A percentile compares a stretch with the other conserved stretches of the same genome.
These are phyloP conservation scores for Venturia aucupariae DNA, from an alignment of 2,329 filamentous ascomycete species.

Conservation along the genomic window DNA sequence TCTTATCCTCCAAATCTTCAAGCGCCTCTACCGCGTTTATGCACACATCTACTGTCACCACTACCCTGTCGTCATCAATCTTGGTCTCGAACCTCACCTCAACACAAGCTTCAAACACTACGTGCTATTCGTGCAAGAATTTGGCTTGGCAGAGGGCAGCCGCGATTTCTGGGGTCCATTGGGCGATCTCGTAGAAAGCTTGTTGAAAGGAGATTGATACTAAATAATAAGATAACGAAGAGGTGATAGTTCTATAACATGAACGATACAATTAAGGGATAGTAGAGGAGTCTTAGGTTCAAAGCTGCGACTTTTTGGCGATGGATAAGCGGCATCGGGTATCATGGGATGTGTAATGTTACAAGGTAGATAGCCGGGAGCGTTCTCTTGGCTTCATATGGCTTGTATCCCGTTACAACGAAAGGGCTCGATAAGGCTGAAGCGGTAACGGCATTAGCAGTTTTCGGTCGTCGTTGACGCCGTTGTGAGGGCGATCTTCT, in stretches of 20 bases:
- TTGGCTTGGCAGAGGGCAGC: constrained; percentile 71
- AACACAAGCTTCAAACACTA: constrained; percentile 99
- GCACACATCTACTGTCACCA: constrained; percentile 97
- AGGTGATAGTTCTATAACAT: not conserved
- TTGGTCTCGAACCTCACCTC: constrained; percentile 91
- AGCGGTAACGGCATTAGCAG: not conserved
- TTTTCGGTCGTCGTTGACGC: not conserved
- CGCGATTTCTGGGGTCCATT: constrained; percentile 97
- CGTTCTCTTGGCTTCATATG: not conserved
- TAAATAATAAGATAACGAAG: not conserved
- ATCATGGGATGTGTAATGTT: constrained; percentile 1
- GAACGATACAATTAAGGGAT: not conserved
- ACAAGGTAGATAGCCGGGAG: not conserved
- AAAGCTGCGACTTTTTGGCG: not conserved
- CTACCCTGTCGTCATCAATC: constrained; percentile 89
- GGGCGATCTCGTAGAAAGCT: constrained; percentile 93
- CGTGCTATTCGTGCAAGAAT: constrained; percentile 96
- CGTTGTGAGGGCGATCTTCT: not conserved
- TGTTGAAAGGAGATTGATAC: constrained; percentile 78
- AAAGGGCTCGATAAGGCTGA: not conserved
- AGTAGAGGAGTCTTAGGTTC: not conserved
- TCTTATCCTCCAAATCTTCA: constrained; percentile 98
- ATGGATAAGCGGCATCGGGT: constrained; percentile 4
- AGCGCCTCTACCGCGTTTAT: constrained; percentile 96
- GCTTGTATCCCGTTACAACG: not conserved